Percentiles rank a stretch among this genome's conserved stretches.
These are phyloP conservation scores for Hymenoscyphus linearis DNA, from an alignment of 2,329 filamentous ascomycete genomes.

Conservation along the genomic window DNA sequence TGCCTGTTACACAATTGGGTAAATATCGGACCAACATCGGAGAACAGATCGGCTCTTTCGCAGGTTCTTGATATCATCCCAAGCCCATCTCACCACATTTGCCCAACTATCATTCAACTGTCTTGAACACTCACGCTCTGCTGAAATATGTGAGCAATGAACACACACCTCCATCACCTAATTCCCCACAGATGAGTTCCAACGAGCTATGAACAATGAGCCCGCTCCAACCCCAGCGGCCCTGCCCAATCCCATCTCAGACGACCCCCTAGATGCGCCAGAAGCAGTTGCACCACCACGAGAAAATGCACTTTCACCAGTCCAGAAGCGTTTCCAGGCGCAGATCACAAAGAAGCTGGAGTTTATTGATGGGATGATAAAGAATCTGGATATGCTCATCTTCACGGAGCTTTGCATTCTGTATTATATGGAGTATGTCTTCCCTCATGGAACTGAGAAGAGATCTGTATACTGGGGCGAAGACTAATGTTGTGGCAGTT, in stretches of 20 bases:
- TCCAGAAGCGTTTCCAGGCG: conserved; percentile 33
- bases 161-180: conserved; percentile 6
- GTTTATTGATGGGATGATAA: conserved; percentile 55
- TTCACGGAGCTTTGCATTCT: conserved; percentile 60
- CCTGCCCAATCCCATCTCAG: conserved; percentile 25
- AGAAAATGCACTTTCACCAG: conserved; percentile 18
- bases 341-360: conserved; percentile 47
- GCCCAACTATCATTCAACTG: background rate
- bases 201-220: conserved; percentile 48
- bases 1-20: too few species aligned
- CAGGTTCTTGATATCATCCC: background rate
- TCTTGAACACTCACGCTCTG: background rate
- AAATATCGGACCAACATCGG: background rate
- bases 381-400: conserved; percentile 56
- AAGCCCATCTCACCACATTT: background rate
- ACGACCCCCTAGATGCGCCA: background rate
- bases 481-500: conserved; percentile 38
- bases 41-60: background rate
- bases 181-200: conserved; percentile 28
- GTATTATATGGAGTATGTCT: conserved; percentile 65
- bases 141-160: conserved; percentile 22
- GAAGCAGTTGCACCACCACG: conserved; percentile 1
- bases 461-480: conserved; percentile 8
- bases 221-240: conserved; percentile 39
- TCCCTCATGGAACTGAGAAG: background rate